These are phyloP conservation scores for Truncatella angustata DNA, from an alignment of 2,329 filamentous ascomycete species.

Conservation along the genomic window DNA sequence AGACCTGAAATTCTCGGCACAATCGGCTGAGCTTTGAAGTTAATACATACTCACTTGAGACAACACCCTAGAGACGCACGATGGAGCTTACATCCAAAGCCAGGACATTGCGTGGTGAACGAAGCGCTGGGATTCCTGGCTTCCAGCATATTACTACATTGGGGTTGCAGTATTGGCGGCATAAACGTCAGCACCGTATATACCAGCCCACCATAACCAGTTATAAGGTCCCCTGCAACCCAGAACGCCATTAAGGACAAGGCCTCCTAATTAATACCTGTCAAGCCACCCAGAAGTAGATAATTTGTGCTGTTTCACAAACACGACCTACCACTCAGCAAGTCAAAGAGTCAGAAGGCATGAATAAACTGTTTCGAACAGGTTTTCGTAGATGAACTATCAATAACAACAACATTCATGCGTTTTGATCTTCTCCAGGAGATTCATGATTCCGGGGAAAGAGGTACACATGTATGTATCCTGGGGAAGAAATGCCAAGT, in stretches of 20 bases:
- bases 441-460: neutral
- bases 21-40: neutral
- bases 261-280: slow-evolving; percentile 6
- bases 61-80: too few species aligned
- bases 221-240: too few species aligned
- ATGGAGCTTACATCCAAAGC: too few species aligned
- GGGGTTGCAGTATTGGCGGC: neutral
- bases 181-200: neutral
- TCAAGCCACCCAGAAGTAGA: slow-evolving; percentile 5
- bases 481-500: too few species aligned
- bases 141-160: neutral
- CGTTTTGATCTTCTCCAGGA: neutral
- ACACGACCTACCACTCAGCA: neutral
- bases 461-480: neutral
- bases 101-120: too few species aligned
- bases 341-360: neutral
- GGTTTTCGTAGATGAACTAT: neutral
- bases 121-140: neutral
- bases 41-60: too few species aligned
- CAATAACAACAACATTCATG: neutral
- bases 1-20: neutral
- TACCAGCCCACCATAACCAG: neutral
- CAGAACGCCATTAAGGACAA: slow-evolving; percentile 1
- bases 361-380: neutral
- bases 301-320: slow-evolving; percentile 1